Base-by-base conservation (phyloP, 2,329 filamentous ascomycete species). In the Sporothrix euskadiensis region DNA sequence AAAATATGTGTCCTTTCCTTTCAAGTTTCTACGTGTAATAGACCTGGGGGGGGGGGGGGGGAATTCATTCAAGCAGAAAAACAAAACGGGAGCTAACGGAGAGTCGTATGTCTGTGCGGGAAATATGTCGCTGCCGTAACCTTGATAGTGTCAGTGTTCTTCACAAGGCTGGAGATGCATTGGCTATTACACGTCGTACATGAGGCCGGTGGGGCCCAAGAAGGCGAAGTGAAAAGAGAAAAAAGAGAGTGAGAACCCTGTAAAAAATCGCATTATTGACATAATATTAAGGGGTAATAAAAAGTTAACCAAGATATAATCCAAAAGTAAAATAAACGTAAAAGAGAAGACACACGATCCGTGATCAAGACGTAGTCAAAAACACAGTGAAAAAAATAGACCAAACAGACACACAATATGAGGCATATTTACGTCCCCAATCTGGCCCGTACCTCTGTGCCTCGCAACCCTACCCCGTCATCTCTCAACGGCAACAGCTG, bases 271-370 rank as follows among this genome's bases (percentile, higher is more conserved):
- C 44, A 44, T 44, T 14, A 14, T 49, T 49, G 44, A 47, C 22
- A 47, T 66, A 47, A 44, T 65, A 65, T 41, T 65, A 66, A 66
- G 39, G 39, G 39, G 61, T 65, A 41, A 30, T 56, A 30, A 30
- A 16, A 56, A 66, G 16, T 47, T 16, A 10, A 61, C 8, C 12
- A 22, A 66, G 61, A 66, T 47, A 41, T 66, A 44, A 47, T 30
- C 61, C 61, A 66, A 39, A n/a, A 66, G 22, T 56, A 56, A 66
- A 66, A 66, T 19, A 61, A 10, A 22, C 19, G 10, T 12, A 19
- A 14, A 32, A 32, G 8, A 59, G n/a, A 32, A 35, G 19, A 59
- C 6, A 19, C 26, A 35, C 44, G 14, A 49, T 49, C 1, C 4
- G 44, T 19, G 12, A 14, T 49, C 52, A 56, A 56, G 19, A 56